These are phyloP conservation scores for Phytophthora citricola DNA, from an alignment of 352 stramenopile species.

Conservation along the genomic window DNA sequence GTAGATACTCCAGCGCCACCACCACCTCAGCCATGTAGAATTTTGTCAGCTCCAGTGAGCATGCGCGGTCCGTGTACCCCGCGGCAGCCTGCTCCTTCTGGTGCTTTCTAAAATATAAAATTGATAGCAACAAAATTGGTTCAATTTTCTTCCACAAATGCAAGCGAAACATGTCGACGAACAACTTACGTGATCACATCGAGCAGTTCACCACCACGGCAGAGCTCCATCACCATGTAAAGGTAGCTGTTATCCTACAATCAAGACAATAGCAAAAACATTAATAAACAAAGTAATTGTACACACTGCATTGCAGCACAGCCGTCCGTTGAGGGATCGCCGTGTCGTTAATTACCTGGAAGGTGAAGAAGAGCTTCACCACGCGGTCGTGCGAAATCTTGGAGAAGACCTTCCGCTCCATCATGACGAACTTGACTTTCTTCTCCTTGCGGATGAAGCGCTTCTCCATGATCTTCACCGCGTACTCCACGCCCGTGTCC, in stretches of 20 bases:
- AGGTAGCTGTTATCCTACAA: constrained; percentile 70
- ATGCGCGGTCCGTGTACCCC: constrained; percentile 70
- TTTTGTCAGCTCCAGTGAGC: constrained; percentile 83
- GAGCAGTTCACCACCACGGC: constrained; percentile 84
- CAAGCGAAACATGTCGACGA: neutral
- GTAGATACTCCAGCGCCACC: constrained; percentile 94
- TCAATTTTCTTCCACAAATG: constrained; percentile 16
- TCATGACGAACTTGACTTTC: constrained; percentile 93
- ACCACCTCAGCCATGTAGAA: constrained; percentile 96
- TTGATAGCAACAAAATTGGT: neutral
- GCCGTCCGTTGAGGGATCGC: constrained; percentile 2
- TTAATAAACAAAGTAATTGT: constrained; percentile 6
- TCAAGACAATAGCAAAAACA: constrained; percentile 1
- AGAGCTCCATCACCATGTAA: constrained; percentile 93
- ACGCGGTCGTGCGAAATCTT: constrained; percentile 89
- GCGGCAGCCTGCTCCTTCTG: constrained; percentile 70
- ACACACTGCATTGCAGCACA: constrained; percentile 8
- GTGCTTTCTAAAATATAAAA: constrained; percentile 59
- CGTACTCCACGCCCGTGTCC: constrained; percentile 84
- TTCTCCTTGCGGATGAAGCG: constrained; percentile 92
- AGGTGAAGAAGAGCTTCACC: constrained; percentile 92
- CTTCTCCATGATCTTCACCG: constrained; percentile 94
- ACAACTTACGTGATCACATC: constrained; percentile 84
- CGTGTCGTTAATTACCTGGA: constrained; percentile 60
- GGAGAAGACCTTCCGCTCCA: constrained; percentile 92